phyloP scores from a whole-genome alignment of 257 asterid genomes.

The Vinca minor region DNA sequence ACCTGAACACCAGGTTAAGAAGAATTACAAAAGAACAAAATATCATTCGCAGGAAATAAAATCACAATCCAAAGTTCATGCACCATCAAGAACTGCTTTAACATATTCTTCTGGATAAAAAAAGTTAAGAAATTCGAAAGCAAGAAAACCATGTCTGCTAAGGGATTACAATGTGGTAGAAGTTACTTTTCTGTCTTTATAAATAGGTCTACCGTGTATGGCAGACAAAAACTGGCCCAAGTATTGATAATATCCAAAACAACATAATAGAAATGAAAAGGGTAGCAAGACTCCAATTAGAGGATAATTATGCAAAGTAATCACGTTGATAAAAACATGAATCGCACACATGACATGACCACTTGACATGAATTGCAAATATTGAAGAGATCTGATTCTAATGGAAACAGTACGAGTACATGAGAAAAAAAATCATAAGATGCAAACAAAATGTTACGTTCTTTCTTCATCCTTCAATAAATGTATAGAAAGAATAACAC shows the following conservation, averaged over 20 bases:
- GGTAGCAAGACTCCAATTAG: not conserved
- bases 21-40: not conserved
- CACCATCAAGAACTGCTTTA: not conserved
- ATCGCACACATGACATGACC: not conserved
- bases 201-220: not conserved
- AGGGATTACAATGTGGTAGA: not conserved
- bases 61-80: not conserved
- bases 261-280: not conserved
- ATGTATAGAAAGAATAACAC: not conserved
- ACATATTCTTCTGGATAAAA: not conserved
- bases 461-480: not conserved
- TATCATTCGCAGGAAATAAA: not conserved
- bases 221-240: not conserved
- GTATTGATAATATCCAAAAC: not conserved
- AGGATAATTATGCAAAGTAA: not conserved
- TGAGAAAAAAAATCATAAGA: not conserved
- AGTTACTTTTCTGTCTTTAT: not conserved
- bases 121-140: not conserved
- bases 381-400: not conserved
- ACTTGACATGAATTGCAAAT: not conserved
- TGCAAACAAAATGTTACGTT: not conserved
- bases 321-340: not conserved
- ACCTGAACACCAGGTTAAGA: conserved; percentile 21
- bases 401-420: no score
- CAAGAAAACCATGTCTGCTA: not conserved